These are phyloP conservation scores for Lentinula aciculospora DNA, from an alignment of 768 basidiomycete genomes.

Conservation along the genomic window DNA sequence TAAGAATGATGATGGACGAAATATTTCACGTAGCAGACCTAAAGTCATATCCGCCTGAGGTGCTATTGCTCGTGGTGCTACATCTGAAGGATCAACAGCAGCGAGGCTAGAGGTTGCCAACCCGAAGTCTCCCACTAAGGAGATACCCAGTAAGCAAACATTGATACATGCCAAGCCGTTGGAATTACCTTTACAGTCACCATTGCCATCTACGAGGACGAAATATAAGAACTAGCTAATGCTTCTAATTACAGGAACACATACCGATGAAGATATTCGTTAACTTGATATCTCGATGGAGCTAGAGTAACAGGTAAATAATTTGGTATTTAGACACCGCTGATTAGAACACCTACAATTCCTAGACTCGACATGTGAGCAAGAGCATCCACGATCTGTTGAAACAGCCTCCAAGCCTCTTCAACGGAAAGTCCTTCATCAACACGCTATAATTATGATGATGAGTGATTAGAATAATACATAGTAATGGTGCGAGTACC, in stretches of 20 bases:
- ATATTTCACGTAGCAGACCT: conserved; percentile 31
- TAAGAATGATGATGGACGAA: not conserved
- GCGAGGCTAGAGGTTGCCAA: conserved; percentile 80
- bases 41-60: conserved; percentile 69
- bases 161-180: not conserved
- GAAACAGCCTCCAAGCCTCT: conserved; percentile 86
- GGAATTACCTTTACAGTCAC: conserved; percentile 58
- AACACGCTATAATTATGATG: conserved; percentile 48
- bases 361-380: conserved; percentile 84
- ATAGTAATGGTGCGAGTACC: conserved; percentile 28
- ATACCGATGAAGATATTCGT: conserved; percentile 92
- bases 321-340: not conserved
- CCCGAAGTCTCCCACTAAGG: conserved; percentile 91
- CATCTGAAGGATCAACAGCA: conserved; percentile 69
- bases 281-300: conserved; percentile 87
- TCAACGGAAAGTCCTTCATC: conserved; percentile 79
- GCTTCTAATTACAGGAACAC: conserved; percentile 14
- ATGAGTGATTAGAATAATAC: not conserved
- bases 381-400: conserved; percentile 85
- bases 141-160: conserved; percentile 7
- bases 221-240: not conserved
- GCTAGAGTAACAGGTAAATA: conserved; percentile 20
- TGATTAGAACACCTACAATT: conserved; percentile 44
- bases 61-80: conserved; percentile 37
- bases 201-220: conserved; percentile 58